Conservation (phyloP, 257 asterid species). For the Agastache rugosa region DNA sequence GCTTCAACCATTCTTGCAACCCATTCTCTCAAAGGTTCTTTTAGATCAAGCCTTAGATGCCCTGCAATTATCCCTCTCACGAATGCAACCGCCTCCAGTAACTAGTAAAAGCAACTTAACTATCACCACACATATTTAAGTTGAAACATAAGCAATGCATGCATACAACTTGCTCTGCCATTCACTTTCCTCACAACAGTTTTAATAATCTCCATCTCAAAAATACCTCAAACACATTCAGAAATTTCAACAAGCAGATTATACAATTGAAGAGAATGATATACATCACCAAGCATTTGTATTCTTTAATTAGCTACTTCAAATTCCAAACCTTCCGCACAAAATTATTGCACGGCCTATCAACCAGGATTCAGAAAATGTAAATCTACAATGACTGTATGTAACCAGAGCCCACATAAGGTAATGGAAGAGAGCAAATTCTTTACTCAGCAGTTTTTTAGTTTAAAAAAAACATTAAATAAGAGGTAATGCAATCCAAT, state of each 20-base stretch:
- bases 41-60: conserved; percentile 73
- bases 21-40: conserved; percentile 87
- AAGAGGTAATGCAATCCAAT: background rate
- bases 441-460: too few species aligned
- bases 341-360: background rate
- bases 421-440: background rate
- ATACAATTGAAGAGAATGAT: too few species aligned
- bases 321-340: background rate
- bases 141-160: background rate
- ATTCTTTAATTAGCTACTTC: background rate
- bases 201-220: background rate
- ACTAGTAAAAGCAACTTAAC: too few species aligned
- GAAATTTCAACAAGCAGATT: background rate
- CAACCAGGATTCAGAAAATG: conserved; percentile 14
- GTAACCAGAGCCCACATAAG: background rate
- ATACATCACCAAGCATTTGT: too few species aligned
- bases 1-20: conserved; percentile 73
- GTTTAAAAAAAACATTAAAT: background rate
- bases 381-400: too few species aligned
- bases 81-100: conserved; percentile 86
- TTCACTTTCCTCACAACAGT: too few species aligned
- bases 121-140: too few species aligned
- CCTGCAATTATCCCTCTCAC: conserved; percentile 85
- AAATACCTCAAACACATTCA: background rate
- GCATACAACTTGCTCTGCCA: too few species aligned